Conservation (phyloP, 805 yeast genomes). For the Kluyveromyces aestuarii region DNA sequence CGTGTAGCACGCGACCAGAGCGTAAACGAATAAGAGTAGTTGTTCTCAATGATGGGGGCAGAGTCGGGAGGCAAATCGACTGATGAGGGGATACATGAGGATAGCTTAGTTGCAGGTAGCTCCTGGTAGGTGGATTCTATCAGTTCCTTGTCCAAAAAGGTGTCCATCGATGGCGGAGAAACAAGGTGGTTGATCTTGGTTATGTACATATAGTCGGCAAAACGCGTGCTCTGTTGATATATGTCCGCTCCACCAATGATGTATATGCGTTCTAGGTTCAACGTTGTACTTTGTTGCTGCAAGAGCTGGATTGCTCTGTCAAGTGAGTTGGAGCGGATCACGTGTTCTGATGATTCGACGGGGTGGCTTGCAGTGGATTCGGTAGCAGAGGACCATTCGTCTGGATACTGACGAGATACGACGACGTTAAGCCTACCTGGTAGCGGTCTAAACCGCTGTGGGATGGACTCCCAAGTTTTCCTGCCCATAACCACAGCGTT, state of each 20-base stretch:
- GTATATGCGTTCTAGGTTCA: slow-evolving; percentile 49
- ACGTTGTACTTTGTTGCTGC: slow-evolving; percentile 7
- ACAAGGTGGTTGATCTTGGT: slow-evolving; percentile 51
- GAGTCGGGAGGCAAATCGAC: slow-evolving; percentile 14
- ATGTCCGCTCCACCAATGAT: slow-evolving; percentile 92
- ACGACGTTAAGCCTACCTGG: slow-evolving; percentile 68
- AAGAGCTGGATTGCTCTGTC: slow-evolving; percentile 33
- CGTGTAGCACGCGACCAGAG: slow-evolving; percentile 34
- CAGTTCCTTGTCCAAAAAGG: slow-evolving; percentile 42
- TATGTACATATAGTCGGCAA: slow-evolving; percentile 49
- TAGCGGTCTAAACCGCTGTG: slow-evolving; percentile 73
- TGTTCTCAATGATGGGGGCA: slow-evolving; percentile 35
- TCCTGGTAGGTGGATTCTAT: slow-evolving; percentile 4
- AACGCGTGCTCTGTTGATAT: slow-evolving; percentile 45
- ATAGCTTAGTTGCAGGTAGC: slow-evolving; percentile 13
- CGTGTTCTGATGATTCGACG: slow-evolving; percentile 5
- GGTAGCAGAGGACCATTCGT: slow-evolving; percentile 8
- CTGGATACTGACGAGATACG: slow-evolving; percentile 41
- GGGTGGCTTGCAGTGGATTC: not conserved
- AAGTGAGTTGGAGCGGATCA: slow-evolving; percentile 35
- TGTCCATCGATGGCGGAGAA: slow-evolving; percentile 50
- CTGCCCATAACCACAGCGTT: slow-evolving; percentile 95
- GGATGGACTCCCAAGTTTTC: slow-evolving; percentile 93
- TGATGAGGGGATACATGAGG: slow-evolving; percentile 13
- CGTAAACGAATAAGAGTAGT: slow-evolving; percentile 48